A percentile compares a stretch with the other conserved stretches of the same genome.
Conservation (phyloP, 139 green algal species). For the Chlorella sp. region DNA sequence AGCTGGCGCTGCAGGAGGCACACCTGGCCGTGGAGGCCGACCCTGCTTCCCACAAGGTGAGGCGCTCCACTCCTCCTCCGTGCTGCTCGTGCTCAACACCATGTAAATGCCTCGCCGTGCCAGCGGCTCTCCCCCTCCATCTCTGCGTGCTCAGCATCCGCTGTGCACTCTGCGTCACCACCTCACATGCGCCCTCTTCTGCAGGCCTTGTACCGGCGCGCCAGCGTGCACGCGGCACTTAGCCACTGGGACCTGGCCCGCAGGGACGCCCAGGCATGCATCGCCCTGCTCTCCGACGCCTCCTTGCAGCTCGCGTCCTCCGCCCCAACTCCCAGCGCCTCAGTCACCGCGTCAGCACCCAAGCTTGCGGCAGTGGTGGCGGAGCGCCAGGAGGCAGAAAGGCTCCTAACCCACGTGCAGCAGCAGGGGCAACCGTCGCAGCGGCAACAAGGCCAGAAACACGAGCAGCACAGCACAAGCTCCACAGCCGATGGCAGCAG, state of each 20-base stretch:
- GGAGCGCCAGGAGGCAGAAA: too few species aligned
- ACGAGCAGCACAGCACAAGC: too few species aligned
- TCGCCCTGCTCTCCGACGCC: constrained; percentile 1
- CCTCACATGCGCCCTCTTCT: too few species aligned
- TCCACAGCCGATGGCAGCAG: too few species aligned
- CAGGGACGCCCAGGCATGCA: background rate
- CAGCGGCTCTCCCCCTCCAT: background rate
- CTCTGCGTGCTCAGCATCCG: background rate
- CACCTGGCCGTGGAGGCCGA: constrained; percentile 4
- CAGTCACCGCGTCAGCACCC: background rate
- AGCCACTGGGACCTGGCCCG: constrained; percentile 6
- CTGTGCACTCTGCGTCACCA: background rate
- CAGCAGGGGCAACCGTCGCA: background rate
- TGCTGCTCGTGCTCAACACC: background rate
- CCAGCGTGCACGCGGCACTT: constrained; percentile 4
- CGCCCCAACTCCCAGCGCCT: too few species aligned
- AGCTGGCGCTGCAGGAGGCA: constrained; percentile 4
- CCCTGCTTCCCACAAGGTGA: constrained; percentile 11
- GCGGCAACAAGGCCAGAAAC: too few species aligned
- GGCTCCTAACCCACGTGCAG: too few species aligned
- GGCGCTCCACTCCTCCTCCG: background rate
- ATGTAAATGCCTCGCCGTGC: background rate
- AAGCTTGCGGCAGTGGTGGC: background rate
- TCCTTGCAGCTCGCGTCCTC: too few species aligned
- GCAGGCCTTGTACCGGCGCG: constrained; percentile 20